Base-by-base conservation (phyloP, 2,329 filamentous ascomycete species). In the Xylaria sp. region DNA sequence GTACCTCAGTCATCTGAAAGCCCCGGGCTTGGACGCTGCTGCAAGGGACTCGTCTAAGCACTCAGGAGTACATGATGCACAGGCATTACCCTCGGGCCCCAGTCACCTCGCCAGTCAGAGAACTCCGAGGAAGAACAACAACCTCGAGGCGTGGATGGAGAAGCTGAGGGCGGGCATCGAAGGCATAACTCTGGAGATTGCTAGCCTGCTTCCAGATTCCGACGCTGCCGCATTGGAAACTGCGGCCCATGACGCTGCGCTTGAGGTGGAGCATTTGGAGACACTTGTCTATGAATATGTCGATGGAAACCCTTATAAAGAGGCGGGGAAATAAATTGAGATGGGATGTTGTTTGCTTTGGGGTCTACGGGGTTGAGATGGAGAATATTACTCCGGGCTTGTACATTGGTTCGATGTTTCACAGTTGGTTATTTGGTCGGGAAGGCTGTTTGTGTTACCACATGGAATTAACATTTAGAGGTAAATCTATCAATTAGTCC, bases 191-290 rank as follows among this genome's bases (percentile, higher is more conserved):
- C 5, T 51, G 9, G 54, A 50, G 47, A 32, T 65, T 13, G 2
- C 1, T n/a, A 9, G 18, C 18, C 44, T 59, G 5, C 35, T 35
- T 1, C 9, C 2, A 3, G 35, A 48, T 3, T 1, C n/a, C 8
- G 63, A 65, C 4, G n/a, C 47, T 18, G 13, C 12, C 9, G 55
- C 32, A n/a, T 6, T 65, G 18, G 63, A 54, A 8, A 60, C 54
- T 1, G 35, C 55, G 1, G 47, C 25, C 4, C 27, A 54, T 9
- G 63, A 65, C 35, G 37, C 47, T 3, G 12, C 18, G 5, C 18
- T 65, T 4, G 63, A 65, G 25, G 3, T 65, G 5, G 47, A 47
- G 1, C 55, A 65, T 29, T 10, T 65, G 35, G 54, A 27, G 5
- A 44, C 23, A 5, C 5, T 65, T 3, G 12, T 57, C 23, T 9